Base-by-base conservation (phyloP, 2,329 filamentous ascomycete genomes). In the Nothophoma quercina region DNA sequence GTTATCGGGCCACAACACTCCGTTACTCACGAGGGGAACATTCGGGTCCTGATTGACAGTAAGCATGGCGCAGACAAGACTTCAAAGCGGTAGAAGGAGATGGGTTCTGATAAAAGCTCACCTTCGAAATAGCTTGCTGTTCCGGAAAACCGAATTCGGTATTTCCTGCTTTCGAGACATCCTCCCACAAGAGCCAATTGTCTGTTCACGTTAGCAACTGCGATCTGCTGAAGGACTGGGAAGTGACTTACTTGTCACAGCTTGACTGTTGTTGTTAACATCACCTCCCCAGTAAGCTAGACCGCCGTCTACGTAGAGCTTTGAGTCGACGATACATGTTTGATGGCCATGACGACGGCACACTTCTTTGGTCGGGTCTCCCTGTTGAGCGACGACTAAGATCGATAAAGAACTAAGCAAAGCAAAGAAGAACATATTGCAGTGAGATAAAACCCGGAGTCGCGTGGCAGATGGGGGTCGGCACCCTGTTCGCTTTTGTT, bases 231-330 rank as follows among this genome's bases (percentile, higher is more conserved):
- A 7, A 5, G 5, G 7, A 18, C 12, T 21, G n/a, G n/a, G n/a
- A n/a, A n/a, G n/a, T 5, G n/a, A 34, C 35, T 22, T 15, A 41
- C 35, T 48, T 12, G 30, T n/a, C 18, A 28, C 15, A 12, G 21
- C 26, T 16, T 33, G 7, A 35, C 45, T 48, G 15, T 13, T 13
- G 12, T 25, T 26, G 3, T 25, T 21, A 2, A 34, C 18, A 7
- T 26, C 33, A 7, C 26, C 19, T 4, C 54, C 54, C 33, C 79
- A 85, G 60, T 83, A 80, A 18, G 85, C 63, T 40, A 80, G 70
- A 5, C 84, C 84, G 16, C 84, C 49, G 57, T 86, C 83, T 34
- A 86, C 81, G 63, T 83, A 86, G 18, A 87, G 70, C 52, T 77
- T 79, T 34, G 77, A 68, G 62, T 85, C 83, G 36, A 87, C 77